These are phyloP conservation scores for Myochromella boudieri DNA, from an alignment of 768 basidiomycete genomes.

Conservation along the genomic window DNA sequence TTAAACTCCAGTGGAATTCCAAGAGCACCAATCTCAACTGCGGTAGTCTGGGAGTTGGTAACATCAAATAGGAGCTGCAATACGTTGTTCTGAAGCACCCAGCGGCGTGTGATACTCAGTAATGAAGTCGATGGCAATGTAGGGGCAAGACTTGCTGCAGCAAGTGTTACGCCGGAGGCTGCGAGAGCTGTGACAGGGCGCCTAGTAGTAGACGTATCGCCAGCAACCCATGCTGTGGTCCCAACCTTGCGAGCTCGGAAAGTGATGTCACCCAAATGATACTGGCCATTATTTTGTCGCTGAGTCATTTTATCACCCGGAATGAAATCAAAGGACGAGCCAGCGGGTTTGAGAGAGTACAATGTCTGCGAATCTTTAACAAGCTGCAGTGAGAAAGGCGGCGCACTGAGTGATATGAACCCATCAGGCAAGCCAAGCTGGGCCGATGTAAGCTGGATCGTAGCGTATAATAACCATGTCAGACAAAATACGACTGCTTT, in stretches of 20 bases:
- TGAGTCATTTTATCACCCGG: constrained; percentile 50
- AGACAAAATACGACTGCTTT: constrained; percentile 4
- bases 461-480: constrained; percentile 4
- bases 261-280: constrained; percentile 57
- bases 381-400: constrained; percentile 43
- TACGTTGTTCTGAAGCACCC: constrained; percentile 40
- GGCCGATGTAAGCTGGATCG: constrained; percentile 15
- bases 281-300: constrained; percentile 46
- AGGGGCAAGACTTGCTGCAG: constrained; percentile 47
- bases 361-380: constrained; percentile 59
- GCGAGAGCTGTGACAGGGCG: constrained; percentile 35
- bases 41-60: constrained; percentile 41
- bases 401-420: constrained; percentile 44
- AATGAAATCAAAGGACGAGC: constrained; percentile 48
- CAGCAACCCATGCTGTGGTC: constrained; percentile 43
- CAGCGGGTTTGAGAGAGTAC: constrained; percentile 46
- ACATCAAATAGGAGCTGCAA: constrained; percentile 53
- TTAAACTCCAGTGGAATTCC: constrained; percentile 57
- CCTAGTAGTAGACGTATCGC: constrained; percentile 44
- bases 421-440: constrained; percentile 47
- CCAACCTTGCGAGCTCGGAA: constrained; percentile 49
- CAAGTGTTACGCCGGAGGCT: constrained; percentile 43
- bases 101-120: constrained; percentile 50
- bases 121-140: constrained; percentile 45
- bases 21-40: constrained; percentile 54